Percentiles rank a stretch among this genome's conserved stretches.
phyloP scores from a whole-genome alignment of 2,329 filamentous ascomycete genomes.

The Bipolaris sorokiniana region DNA sequence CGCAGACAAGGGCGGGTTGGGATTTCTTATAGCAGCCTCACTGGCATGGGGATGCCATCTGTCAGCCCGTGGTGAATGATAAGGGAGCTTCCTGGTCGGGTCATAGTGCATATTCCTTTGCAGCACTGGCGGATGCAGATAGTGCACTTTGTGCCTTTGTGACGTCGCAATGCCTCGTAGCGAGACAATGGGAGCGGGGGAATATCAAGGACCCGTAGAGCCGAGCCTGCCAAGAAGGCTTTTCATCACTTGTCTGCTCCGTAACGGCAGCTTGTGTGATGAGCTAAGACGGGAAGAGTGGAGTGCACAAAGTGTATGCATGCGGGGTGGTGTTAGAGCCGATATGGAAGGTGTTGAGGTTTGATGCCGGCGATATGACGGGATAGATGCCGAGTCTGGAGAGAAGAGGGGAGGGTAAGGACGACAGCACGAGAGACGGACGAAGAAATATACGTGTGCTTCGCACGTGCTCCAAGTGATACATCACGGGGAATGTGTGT shows the following conservation, averaged over 20 bases:
- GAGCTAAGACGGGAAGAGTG: background rate
- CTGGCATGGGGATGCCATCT: background rate
- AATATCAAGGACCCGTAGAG: conserved; percentile 7
- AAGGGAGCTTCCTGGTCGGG: conserved; percentile 35
- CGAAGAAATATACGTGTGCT: too few relatives aligned
- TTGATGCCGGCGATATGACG: conserved; percentile 1
- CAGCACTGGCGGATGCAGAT: conserved; percentile 18
- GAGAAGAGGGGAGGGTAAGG: too few relatives aligned
- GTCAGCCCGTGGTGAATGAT: background rate
- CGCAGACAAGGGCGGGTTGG: background rate
- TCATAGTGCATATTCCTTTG: conserved; percentile 19
- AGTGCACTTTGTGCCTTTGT: conserved; percentile 15
- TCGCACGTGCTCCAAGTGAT: too few relatives aligned
- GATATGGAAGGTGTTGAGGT: conserved; percentile 15
- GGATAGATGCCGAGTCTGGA: too few relatives aligned
- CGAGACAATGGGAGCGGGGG: conserved; percentile 22
- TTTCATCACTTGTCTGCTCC: conserved; percentile 11
- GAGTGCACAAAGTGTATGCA: background rate
- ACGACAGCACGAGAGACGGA: too few relatives aligned
- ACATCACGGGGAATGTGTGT: too few relatives aligned
- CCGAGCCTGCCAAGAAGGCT: conserved; percentile 31
- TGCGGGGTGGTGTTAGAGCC: background rate
- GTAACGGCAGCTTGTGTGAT: conserved; percentile 2
- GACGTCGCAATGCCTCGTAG: conserved; percentile 21
- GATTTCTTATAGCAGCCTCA: background rate